A percentile compares a stretch with the other conserved stretches of the same genome.
These are phyloP conservation scores for Podospora australis DNA, from an alignment of 495 filamentous ascomycete species.

Conservation along the genomic window DNA sequence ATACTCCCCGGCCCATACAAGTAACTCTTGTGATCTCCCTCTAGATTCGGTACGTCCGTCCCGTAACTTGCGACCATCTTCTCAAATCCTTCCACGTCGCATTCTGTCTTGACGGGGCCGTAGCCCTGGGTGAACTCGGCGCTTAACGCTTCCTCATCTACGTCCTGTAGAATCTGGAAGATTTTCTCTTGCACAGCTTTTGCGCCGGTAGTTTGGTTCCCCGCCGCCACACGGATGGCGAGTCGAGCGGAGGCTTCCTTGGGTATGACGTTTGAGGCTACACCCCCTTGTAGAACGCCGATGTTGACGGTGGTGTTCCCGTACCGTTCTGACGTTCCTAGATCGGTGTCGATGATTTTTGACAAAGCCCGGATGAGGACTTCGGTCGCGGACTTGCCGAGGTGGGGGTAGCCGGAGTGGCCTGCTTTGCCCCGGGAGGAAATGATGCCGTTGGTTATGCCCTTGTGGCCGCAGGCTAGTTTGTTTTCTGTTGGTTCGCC, in stretches of 20 bases:
- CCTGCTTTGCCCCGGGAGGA: constrained; percentile 67
- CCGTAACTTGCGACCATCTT: constrained; percentile 81
- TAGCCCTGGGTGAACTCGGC: constrained; percentile 57
- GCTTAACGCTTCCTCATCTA: constrained; percentile 52
- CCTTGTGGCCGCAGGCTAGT: constrained; percentile 87
- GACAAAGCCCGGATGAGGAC: constrained; percentile 63
- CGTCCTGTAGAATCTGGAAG: constrained; percentile 48
- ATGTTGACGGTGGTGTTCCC: constrained; percentile 87
- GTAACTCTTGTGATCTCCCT: constrained; percentile 69
- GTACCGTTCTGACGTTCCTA: constrained; percentile 69
- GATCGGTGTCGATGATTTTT: constrained; percentile 53
- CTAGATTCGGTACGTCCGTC: constrained; percentile 78
- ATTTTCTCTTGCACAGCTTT: constrained; percentile 50
- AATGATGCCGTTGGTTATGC: constrained; percentile 58
- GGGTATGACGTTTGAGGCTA: constrained; percentile 84
- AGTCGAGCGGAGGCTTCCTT: constrained; percentile 60
- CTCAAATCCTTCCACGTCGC: constrained; percentile 64
- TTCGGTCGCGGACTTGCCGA: constrained; percentile 73
- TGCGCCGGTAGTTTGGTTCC: constrained; percentile 50
- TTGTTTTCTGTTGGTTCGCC: constrained; percentile 85
- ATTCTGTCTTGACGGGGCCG: constrained; percentile 67
- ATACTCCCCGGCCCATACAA: constrained; percentile 87
- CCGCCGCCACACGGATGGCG: constrained; percentile 67
- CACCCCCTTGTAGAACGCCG: constrained; percentile 69
- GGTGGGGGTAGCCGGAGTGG: constrained; percentile 84